Evolutionary conservation across 305 asterid species (phyloP), one percentile per base, ranked within the genome.

Genomic region (Fraxinus velutina): DNA sequence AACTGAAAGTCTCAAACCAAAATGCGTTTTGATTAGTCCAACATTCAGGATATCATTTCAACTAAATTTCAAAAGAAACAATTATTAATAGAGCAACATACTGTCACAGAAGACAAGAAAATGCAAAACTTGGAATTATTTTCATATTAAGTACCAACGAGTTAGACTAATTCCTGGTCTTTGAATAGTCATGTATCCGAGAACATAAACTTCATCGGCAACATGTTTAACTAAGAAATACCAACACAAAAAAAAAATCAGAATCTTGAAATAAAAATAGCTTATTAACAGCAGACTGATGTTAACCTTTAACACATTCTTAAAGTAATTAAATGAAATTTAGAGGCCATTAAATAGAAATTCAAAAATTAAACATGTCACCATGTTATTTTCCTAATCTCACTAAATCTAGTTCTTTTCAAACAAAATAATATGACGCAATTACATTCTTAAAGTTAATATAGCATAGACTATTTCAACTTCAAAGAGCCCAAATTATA

Each of bases 1-100:
- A 90, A 88, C 98, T 94, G 95, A 86, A 88, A 42, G 81, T 24
- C 60, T 81, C 66, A 78, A 86, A 74, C 57, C 55, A 81, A 73
- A 76, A 81, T 19, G 60, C 12, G 78, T 52, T 60, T 33, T 22
- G 66, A 50, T n/a, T 30, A 83, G 21, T 78, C 71, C 64, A 30
- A 74, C 27, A 7, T 47, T 71, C 50, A 44, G 29, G 79, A 50
- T 13, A 64, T 34, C 74, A 64, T 73, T 72, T 77, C 29, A 47
- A 76, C 30, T 2, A 34, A 57, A 68, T 24, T 55, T 42, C 72
- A 32, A n/a, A 55, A 50, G 15, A 55, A 55, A 52, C 1, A 19
- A 57, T 8, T 64, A 64, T 17, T 24, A 3, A 64, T 10, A 64
- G 70, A 57, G 29, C 70, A 17, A 55, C 2, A 57, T 19, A 9